Conservation (phyloP, 495 filamentous ascomycete species). For the Xylaria flabelliformis region DNA sequence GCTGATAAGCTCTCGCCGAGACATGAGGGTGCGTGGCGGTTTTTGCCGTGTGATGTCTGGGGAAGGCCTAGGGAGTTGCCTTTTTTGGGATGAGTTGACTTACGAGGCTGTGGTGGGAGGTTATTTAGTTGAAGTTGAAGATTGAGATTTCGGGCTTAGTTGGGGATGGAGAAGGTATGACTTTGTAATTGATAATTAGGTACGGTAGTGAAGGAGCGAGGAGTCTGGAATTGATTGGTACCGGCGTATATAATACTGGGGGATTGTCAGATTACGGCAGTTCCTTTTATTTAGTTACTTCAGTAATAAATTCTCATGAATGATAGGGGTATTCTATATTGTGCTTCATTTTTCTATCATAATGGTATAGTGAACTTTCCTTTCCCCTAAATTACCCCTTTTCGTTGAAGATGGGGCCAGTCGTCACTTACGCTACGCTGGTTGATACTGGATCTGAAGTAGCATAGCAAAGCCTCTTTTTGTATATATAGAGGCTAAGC, state of each 20-base stretch:
- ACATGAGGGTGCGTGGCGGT: conserved; percentile 49
- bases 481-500: not conserved
- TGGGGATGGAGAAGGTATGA: not conserved
- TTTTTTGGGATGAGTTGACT: conserved; percentile 16
- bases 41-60: conserved; percentile 47
- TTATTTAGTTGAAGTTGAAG: not conserved
- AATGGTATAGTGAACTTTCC: not conserved
- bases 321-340: not conserved
- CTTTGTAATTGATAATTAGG: not conserved
- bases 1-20: conserved; percentile 35
- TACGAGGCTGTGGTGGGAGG: not conserved
- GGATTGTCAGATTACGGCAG: not conserved
- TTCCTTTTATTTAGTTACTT: not conserved
- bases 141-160: not conserved
- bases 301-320: not conserved
- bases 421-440: not conserved
- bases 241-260: not conserved
- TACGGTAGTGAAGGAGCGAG: not conserved
- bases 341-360: not conserved
- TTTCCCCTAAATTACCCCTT: not conserved
- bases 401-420: not conserved
- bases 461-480: not conserved
- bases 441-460: not conserved
- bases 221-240: not conserved
- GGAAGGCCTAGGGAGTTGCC: conserved; percentile 43